These are phyloP conservation scores for Symmetrospora coprosmae DNA, from an alignment of 768 basidiomycete genomes.

Conservation along the genomic window DNA sequence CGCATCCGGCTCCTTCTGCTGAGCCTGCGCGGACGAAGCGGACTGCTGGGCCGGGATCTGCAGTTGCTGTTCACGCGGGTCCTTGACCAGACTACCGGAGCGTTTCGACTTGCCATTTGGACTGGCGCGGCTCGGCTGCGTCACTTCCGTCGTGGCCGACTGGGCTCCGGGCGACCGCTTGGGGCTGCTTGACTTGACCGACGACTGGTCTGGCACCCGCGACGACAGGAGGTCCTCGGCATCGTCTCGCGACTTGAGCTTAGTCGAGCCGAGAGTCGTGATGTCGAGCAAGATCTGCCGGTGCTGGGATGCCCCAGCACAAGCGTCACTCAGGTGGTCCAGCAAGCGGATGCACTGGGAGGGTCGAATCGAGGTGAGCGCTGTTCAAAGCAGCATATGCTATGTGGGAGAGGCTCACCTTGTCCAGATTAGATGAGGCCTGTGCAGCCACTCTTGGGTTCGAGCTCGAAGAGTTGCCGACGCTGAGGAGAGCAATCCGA, in stretches of 20 bases:
- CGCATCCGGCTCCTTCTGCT: no score
- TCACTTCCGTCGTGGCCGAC: no score
- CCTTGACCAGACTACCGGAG: no score
- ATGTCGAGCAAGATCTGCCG: constrained; percentile 18
- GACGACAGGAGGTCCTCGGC: constrained; percentile 17
- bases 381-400: neutral
- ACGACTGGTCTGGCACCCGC: neutral
- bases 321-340: constrained; percentile 13
- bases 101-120: no score
- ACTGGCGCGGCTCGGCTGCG: no score
- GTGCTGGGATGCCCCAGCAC: constrained; percentile 9
- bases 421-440: neutral
- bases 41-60: no score
- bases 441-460: neutral
- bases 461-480: constrained; percentile 16
- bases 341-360: constrained; percentile 15
- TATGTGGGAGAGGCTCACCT: neutral
- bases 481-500: neutral
- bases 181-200: no score
- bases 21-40: no score
- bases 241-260: constrained; percentile 16
- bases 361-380: neutral
- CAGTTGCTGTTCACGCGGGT: no score
- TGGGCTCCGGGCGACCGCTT: no score
- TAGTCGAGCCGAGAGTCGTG: constrained; percentile 6